phyloP scores from a whole-genome alignment of 2,329 filamentous ascomycete species.

The Xylariaceae sp. region DNA sequence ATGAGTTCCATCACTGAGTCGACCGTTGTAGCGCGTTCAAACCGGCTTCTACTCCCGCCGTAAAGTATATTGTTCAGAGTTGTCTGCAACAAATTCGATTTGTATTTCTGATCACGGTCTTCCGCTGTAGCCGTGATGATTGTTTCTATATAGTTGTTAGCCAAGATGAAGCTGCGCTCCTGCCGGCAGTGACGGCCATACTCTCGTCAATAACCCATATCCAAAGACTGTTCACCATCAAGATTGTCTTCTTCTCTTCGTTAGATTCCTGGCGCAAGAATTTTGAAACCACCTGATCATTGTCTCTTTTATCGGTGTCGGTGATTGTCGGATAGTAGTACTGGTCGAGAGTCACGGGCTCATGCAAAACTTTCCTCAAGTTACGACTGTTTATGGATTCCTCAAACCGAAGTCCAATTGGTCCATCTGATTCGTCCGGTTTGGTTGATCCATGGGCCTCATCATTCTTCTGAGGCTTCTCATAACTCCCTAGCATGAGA shows the following conservation, averaged over 20 bases:
- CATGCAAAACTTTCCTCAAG: constrained; percentile 11
- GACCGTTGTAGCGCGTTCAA: constrained; percentile 11
- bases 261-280: not conserved
- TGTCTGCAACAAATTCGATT: constrained; percentile 2
- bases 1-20: constrained; percentile 12
- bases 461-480: no score
- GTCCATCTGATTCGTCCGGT: not conserved
- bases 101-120: not conserved
- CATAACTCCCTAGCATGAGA: constrained; percentile 10
- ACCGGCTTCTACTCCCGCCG: constrained; percentile 4
- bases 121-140: constrained; percentile 16
- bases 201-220: not conserved
- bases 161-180: not conserved
- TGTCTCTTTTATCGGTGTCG: constrained; percentile 12
- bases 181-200: not conserved
- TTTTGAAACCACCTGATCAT: constrained; percentile 11
- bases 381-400: not conserved
- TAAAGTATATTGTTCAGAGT: constrained; percentile 8
- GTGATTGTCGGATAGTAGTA: constrained; percentile 17
- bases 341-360: constrained; percentile 16
- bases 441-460: no score
- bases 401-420: not conserved
- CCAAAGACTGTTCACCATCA: not conserved
- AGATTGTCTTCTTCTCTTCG: not conserved
- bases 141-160: constrained; percentile 10